Evolutionary conservation across 352 stramenopile genomes (phyloP).

Genomic region (Globisporangium mamillatum): DNA sequence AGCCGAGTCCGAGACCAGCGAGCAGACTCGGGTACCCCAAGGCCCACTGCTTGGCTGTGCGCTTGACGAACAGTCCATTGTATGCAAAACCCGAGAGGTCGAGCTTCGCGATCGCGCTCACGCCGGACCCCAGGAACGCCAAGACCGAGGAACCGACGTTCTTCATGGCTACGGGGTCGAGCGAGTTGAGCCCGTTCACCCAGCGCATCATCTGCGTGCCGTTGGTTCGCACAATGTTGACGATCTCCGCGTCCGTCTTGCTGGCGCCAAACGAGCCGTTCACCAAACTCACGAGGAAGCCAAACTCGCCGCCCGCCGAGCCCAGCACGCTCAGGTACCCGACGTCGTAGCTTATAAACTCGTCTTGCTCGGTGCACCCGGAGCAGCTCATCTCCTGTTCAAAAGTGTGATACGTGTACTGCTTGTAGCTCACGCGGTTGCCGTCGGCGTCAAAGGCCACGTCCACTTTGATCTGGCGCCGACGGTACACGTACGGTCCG

Average conservation of each 20-base stretch:
- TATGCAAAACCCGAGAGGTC: constrained; percentile 44
- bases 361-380: constrained; percentile 48
- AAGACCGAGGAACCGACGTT: constrained; percentile 37
- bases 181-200: constrained; percentile 61
- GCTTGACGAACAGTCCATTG: constrained; percentile 56
- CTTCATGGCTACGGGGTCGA: constrained; percentile 41
- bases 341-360: constrained; percentile 14
- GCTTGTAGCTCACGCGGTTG: constrained; percentile 67
- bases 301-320: constrained; percentile 12
- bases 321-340: constrained; percentile 20
- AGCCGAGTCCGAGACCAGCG: constrained; percentile 43
- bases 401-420: constrained; percentile 75
- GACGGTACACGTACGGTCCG: constrained; percentile 33
- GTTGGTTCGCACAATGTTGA: constrained; percentile 6
- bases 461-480: constrained; percentile 27
- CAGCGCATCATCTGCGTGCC: constrained; percentile 23
- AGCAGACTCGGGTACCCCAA: constrained; percentile 53
- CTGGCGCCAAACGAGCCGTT: constrained; percentile 11
- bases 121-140: constrained; percentile 34
- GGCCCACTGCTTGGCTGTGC: constrained; percentile 44
- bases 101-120: constrained; percentile 32
- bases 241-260: constrained; percentile 8
- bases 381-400: constrained; percentile 40
- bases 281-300: constrained; percentile 13
- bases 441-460: constrained; percentile 16